Evolutionary conservation across 345 rosid species (phyloP).

Genomic region (Punica granatum): DNA sequence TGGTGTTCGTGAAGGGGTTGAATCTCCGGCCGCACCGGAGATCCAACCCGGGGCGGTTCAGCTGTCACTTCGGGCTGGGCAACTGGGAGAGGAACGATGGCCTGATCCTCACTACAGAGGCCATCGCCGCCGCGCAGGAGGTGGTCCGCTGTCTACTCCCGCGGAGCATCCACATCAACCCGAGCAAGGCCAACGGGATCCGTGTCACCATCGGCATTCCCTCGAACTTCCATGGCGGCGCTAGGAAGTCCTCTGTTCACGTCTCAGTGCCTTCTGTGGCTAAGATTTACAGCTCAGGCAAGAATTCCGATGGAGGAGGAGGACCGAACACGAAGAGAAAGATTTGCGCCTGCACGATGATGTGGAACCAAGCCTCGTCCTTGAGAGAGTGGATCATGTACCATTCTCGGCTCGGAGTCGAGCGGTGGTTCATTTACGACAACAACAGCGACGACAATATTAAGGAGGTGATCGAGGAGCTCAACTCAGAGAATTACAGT

Average conservation of each 20-base stretch:
- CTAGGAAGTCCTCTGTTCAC: conserved; percentile 9
- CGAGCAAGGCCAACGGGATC: conserved; percentile 41
- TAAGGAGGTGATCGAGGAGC: conserved; percentile 47
- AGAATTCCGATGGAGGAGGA: conserved; percentile 1
- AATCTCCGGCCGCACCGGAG: conserved; percentile 75
- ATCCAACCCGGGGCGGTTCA: conserved; percentile 52
- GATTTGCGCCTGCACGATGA: conserved; percentile 88
- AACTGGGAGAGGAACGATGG: conserved; percentile 31
- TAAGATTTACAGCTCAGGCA: conserved; percentile 27
- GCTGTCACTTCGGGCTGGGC: conserved; percentile 60
- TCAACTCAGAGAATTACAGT: conserved; percentile 47
- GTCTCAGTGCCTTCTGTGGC: conserved; percentile 58
- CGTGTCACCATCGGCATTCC: conserved; percentile 35
- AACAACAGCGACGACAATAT: conserved; percentile 82
- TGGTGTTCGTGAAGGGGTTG: conserved; percentile 81
- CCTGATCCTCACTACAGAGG: conserved; percentile 39
- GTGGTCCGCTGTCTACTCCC: conserved; percentile 82
- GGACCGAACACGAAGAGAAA: conserved; percentile 20
- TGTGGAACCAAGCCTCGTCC: conserved; percentile 86
- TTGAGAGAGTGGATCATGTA: conserved; percentile 81
- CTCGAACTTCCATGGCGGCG: conserved; percentile 9
- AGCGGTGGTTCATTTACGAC: conserved; percentile 95
- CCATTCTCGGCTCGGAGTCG: conserved; percentile 89
- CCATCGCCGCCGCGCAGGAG: conserved; percentile 82
- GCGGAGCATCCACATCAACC: conserved; percentile 39